These are phyloP conservation scores for Barbarea vulgaris DNA, from an alignment of 345 rosid species.

Conservation along the genomic window DNA sequence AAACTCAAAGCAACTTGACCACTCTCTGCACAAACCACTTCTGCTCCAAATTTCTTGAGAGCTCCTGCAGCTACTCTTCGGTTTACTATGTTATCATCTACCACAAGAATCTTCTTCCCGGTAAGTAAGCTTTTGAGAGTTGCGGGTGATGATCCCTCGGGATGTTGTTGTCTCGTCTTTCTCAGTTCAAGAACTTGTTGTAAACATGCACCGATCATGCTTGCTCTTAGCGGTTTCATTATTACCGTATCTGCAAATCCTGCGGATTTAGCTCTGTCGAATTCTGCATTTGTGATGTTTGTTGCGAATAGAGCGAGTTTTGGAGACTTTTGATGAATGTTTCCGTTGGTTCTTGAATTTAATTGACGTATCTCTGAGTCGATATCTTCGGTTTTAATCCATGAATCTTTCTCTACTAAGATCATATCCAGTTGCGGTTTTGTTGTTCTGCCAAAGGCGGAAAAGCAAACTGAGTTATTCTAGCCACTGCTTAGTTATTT, in stretches of 20 bases:
- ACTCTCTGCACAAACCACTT: conserved; percentile 82
- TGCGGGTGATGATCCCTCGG: conserved; percentile 48
- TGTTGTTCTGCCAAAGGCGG: conserved; percentile 39
- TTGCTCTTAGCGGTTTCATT: conserved; percentile 94
- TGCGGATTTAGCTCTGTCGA: conserved; percentile 73
- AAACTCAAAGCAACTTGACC: conserved; percentile 75
- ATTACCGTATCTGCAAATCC: conserved; percentile 89
- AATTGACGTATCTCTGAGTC: conserved; percentile 38
- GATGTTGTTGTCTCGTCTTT: conserved; percentile 57
- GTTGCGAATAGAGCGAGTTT: conserved; percentile 80
- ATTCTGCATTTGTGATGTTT: conserved; percentile 61
- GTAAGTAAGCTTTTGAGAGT: conserved; percentile 59
- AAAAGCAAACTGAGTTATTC: neutral
- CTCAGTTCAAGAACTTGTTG: conserved; percentile 78
- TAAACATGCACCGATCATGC: conserved; percentile 95
- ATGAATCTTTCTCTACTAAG: conserved; percentile 87
- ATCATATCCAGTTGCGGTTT: conserved; percentile 61
- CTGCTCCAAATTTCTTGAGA: conserved; percentile 89
- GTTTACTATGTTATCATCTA: conserved; percentile 89
- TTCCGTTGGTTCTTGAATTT: conserved; percentile 60
- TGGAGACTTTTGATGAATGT: conserved; percentile 49
- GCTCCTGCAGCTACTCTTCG: conserved; percentile 96
- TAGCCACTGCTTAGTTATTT: neutral
- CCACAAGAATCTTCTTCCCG: conserved; percentile 87
- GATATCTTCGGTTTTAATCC: conserved; percentile 64